Base-by-base conservation (phyloP, 2,329 filamentous ascomycete species). In the Pestalotiopsis sp. region DNA sequence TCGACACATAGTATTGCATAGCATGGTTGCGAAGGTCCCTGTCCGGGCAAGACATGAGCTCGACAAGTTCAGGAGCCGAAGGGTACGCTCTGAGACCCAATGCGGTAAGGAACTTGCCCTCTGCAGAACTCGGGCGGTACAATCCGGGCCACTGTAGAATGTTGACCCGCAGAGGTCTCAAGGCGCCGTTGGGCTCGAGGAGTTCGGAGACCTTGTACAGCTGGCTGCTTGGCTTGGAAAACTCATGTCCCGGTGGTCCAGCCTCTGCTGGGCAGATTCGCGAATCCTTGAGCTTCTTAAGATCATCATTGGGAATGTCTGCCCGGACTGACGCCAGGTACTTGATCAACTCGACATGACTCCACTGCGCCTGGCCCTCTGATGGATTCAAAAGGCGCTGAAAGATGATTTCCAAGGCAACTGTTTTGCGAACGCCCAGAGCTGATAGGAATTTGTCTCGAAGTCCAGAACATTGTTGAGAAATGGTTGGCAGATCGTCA, bases 341-440 rank as follows among this genome's bases (percentile, higher is more conserved):
- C 74, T 94, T 95, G 80, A 99, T 94, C 31, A 99, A 85, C 78
- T 99, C 95, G 70, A 97, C 90, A 77, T 98, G 95, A 69, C 94
- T 98, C 93, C 94, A 97, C 78, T 91, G 90, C 70, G 86, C 87
- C 25, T 83, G 81, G 25, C 84, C 84, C 14, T 86, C 82, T 0
- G 83, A 76, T 17, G 87, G 86, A 65, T 87, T 90, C 73, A 98
- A 87, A 58, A 99, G 86, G 59, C 95, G 89, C 27, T 93, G 92
- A 75, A 99, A 98, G 38, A 99, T 97, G 38, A 97, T 95, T 39
- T 94, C 94, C 2, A 99, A 84, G 74, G 99, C 96, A 23, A 99
- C 91, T 0, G 96, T 99, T 82, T 98, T 98, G 69, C 96, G 90
- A 31, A 99, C 95, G 3, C 96, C 95, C 39, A 99, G 84, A 2